Conservation (phyloP, 768 basidiomycete species). For the Cyathus striatus region DNA sequence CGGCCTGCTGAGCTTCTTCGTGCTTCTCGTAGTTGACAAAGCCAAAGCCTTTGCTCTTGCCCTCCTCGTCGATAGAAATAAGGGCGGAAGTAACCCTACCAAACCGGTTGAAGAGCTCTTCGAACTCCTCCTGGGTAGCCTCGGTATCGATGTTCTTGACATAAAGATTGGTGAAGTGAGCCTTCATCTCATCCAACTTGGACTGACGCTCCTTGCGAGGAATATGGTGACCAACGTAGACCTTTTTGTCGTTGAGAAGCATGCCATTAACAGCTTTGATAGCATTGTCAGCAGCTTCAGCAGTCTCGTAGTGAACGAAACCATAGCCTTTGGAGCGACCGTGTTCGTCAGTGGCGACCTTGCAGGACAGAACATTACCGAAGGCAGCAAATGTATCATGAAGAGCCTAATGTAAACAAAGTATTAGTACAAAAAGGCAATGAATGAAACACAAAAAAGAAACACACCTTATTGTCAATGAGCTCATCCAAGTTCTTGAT, state of each 20-base stretch:
- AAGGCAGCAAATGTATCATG: conserved; percentile 99
- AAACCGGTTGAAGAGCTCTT: conserved; percentile 68
- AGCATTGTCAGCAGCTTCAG: conserved; percentile 90
- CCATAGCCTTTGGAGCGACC: conserved; percentile 97
- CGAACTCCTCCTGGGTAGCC: conserved; percentile 81
- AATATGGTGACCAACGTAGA: conserved; percentile 96
- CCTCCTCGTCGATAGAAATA: conserved; percentile 77
- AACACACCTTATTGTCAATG: conserved; percentile 90
- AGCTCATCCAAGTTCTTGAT: conserved; percentile 98
- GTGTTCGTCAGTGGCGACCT: conserved; percentile 95
- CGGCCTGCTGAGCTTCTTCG: conserved; percentile 87
- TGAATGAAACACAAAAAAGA: background rate
- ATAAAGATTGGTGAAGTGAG: conserved; percentile 97
- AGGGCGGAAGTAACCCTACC: conserved; percentile 89
- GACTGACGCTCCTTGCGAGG: conserved; percentile 98
- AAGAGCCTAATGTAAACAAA: conserved; percentile 70
- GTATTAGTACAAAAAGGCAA: background rate
- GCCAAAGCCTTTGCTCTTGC: conserved; percentile 95
- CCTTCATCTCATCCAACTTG: conserved; percentile 96
- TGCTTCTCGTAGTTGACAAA: conserved; percentile 96
- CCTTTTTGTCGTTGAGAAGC: conserved; percentile 99
- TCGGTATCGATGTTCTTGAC: conserved; percentile 94
- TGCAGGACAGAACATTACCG: conserved; percentile 98
- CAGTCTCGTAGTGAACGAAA: conserved; percentile 98
- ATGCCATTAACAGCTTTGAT: conserved; percentile 99